Evolutionary conservation across 352 stramenopile species (phyloP).

Genomic region (Pythium scleroteichum): DNA sequence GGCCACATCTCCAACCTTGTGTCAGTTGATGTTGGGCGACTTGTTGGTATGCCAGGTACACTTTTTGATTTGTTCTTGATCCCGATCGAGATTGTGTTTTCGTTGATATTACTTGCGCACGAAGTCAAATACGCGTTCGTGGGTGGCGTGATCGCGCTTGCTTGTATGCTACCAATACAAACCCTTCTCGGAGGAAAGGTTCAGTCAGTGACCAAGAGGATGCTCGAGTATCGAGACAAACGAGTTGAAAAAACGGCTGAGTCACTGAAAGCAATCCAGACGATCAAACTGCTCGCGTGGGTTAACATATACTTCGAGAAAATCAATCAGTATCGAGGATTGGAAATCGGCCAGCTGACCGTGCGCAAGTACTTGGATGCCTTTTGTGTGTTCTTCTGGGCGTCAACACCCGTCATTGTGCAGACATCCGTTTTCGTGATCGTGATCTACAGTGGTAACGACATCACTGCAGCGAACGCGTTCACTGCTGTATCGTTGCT

Average conservation of each 20-base stretch:
- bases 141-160: conserved; percentile 70
- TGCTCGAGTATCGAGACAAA: conserved; percentile 83
- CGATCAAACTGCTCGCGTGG: conserved; percentile 82
- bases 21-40: conserved; percentile 73
- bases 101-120: conserved; percentile 66
- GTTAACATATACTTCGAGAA: conserved; percentile 42
- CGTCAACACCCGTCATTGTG: conserved; percentile 85
- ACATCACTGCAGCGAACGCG: conserved; percentile 76
- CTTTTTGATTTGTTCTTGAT: conserved; percentile 86
- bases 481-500: conserved; percentile 87
- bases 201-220: conserved; percentile 58
- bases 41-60: conserved; percentile 67
- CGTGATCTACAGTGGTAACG: conserved; percentile 67
- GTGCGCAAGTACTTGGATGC: conserved; percentile 89
- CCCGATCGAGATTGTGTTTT: conserved; percentile 70
- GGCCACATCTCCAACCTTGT: conserved; percentile 78
- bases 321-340: conserved; percentile 49
- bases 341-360: conserved; percentile 71
- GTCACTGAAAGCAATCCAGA: conserved; percentile 68
- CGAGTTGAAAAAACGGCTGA: conserved; percentile 72
- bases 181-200: conserved; percentile 77
- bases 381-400: conserved; percentile 91
- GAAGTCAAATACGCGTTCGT: conserved; percentile 88
- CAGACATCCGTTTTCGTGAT: conserved; percentile 83
- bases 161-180: conserved; percentile 86